These are phyloP conservation scores for Mortierella hygrophila DNA, from an alignment of 192 early-diverging fungal species.

Conservation along the genomic window DNA sequence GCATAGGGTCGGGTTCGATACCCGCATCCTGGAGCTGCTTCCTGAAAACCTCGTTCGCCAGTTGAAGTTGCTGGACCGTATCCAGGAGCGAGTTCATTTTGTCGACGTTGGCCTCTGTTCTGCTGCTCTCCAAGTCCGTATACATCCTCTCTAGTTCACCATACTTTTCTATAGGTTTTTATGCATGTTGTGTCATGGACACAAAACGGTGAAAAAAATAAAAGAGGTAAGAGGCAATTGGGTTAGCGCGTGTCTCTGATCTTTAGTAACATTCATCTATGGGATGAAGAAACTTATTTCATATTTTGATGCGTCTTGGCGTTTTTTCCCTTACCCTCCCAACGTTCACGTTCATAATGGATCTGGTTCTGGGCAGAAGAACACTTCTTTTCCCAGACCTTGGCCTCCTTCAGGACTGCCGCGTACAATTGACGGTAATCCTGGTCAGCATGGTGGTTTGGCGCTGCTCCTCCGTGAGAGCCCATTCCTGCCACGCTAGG, in stretches of 20 bases:
- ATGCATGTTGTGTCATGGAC: not conserved
- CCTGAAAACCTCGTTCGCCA: slow-evolving; percentile 44
- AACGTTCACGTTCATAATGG: slow-evolving; percentile 45
- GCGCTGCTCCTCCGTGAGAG: not conserved
- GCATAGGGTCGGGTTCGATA: slow-evolving; percentile 45
- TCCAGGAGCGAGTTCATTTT: slow-evolving; percentile 47
- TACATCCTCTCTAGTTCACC: slow-evolving; percentile 18
- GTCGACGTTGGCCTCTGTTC: slow-evolving; percentile 41
- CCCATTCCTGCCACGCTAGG: not conserved
- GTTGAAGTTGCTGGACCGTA: slow-evolving; percentile 40
- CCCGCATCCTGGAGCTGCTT: slow-evolving; percentile 42
- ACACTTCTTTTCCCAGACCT: slow-evolving; percentile 49
- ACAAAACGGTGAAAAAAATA: not conserved
- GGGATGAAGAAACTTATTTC: not conserved
- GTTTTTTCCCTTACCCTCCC: slow-evolving; percentile 31
- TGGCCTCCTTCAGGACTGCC: slow-evolving; percentile 24
- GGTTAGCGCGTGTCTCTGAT: not conserved
- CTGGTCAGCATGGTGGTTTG: not conserved
- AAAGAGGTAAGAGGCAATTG: not conserved
- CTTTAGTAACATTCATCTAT: not conserved
- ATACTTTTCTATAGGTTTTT: slow-evolving; percentile 29
- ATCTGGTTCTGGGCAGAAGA: slow-evolving; percentile 41
- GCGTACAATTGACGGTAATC: slow-evolving; percentile 37
- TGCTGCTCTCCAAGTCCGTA: slow-evolving; percentile 24
- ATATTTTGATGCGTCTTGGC: not conserved